phyloP scores from a whole-genome alignment of 2,329 filamentous ascomycete genomes.

The Diaporthe destruens region DNA sequence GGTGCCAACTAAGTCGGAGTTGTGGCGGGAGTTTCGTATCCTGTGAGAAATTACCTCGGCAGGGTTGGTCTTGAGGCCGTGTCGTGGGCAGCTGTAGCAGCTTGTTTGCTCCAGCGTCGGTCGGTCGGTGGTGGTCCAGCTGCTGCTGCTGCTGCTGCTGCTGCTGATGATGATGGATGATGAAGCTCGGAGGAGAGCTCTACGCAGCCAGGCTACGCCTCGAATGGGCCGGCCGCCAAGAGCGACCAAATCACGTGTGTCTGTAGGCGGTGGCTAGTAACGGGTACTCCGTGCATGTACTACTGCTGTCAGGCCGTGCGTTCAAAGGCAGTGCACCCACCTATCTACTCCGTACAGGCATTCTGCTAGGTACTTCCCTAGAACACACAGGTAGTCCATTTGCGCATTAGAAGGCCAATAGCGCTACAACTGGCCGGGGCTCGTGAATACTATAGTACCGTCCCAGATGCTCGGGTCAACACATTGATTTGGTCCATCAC shows the following conservation, averaged over 20 bases:
- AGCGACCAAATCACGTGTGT: conserved; percentile 19
- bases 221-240: conserved; percentile 22
- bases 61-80: neutral
- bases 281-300: neutral
- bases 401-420: neutral
- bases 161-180: conserved; percentile 37
- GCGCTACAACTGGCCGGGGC: neutral
- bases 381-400: too few relatives aligned
- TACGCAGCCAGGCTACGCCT: conserved; percentile 21
- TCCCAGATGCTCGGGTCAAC: neutral
- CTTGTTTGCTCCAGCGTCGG: conserved; percentile 9
- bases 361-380: too few relatives aligned
- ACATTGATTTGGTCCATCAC: neutral
- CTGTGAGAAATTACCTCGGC: neutral
- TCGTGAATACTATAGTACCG: too few relatives aligned
- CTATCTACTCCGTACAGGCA: neutral
- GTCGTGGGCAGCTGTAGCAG: conserved; percentile 43
- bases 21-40: neutral
- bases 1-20: neutral
- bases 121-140: neutral
- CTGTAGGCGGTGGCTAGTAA: conserved; percentile 9
- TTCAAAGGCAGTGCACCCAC: neutral
- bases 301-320: neutral
- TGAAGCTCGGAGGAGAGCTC: conserved; percentile 36
- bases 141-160: conserved; percentile 22